These are phyloP conservation scores for fission yeast (Schizosaccharomyces pombe) DNA, from an alignment of 805 yeast species.

Conservation along the genomic window ASM294v3 CU329670.1:1001001-1001500, in stretches of 20 bases:
- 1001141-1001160: constrained; percentile 42
- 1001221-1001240: not conserved
- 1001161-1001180: constrained; percentile 4
- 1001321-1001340: not conserved
- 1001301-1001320: not conserved
- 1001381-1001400: not conserved
- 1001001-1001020: constrained; percentile 23
- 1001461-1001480: not conserved
- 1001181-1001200: not conserved
- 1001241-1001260: not conserved
- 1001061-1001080: constrained; percentile 37
- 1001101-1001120: constrained; percentile 37
- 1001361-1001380: not conserved
- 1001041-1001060: constrained; percentile 53
- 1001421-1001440: not conserved
- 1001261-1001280: not conserved
- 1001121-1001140: constrained; percentile 78
- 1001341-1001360: not conserved
- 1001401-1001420: not conserved
- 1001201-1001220: not conserved
- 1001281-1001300: not conserved
- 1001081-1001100: constrained; percentile 35
- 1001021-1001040: constrained; percentile 47
- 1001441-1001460: not conserved
- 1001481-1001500: not conserved